phyloP scores from a whole-genome alignment of 306 rosid species.

The Pterocarpus santalinus region DNA sequence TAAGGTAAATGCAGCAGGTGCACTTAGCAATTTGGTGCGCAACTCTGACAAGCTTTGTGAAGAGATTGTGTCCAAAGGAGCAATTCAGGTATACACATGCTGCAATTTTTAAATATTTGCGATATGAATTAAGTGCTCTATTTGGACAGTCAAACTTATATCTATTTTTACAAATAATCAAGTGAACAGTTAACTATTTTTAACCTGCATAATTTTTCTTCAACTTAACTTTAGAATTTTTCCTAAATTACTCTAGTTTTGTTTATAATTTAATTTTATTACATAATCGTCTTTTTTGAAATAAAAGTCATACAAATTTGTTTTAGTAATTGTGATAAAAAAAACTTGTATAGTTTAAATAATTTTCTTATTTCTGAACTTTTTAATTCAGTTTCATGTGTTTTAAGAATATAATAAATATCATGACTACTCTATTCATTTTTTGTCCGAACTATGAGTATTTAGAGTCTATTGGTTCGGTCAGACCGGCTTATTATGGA shows the following conservation, averaged over 20 bases:
- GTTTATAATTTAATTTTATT: conserved; percentile 23
- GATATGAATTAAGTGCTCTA: not conserved
- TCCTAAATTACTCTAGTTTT: not conserved
- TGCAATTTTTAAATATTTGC: conserved; percentile 16
- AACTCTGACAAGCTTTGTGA: conserved; percentile 86
- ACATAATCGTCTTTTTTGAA: too few species aligned
- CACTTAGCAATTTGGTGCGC: conserved; percentile 95
- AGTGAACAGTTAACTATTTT: not conserved
- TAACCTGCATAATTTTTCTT: not conserved
- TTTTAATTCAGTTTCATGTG: not conserved
- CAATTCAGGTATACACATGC: conserved; percentile 72
- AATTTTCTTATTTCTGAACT: not conserved
- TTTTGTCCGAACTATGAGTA: too few species aligned
- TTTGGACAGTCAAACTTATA: not conserved
- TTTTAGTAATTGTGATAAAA: too few species aligned
- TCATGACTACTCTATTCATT: too few species aligned
- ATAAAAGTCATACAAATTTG: too few species aligned
- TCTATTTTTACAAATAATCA: not conserved
- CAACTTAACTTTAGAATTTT: conserved; percentile 1
- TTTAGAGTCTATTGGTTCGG: too few species aligned
- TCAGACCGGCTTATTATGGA: too few species aligned
- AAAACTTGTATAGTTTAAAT: too few species aligned
- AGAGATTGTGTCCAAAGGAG: conserved; percentile 89
- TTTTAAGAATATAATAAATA: not conserved
- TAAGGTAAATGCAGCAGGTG: conserved; percentile 99